phyloP scores from a whole-genome alignment of 129 eudicot genomes.

The Artemisia annua region DNA sequence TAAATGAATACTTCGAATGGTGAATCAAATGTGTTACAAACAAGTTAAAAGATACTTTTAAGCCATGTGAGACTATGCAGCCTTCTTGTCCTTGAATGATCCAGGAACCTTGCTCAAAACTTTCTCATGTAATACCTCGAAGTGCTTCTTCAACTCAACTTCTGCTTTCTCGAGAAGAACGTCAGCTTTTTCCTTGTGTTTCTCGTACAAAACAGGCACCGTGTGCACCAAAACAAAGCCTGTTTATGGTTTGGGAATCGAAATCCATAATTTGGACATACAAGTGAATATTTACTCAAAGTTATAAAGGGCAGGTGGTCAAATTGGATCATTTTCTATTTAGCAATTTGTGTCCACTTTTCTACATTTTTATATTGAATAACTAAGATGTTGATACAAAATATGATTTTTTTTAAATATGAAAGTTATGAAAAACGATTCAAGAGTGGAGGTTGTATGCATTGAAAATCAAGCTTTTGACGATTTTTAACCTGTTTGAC shows the following conservation, averaged over 20 bases:
- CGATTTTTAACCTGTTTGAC: not conserved
- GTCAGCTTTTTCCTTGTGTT: conserved; percentile 70
- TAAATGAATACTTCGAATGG: conserved; percentile 6
- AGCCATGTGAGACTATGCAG: conserved; percentile 6
- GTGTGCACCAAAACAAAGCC: conserved; percentile 69
- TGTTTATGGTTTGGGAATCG: conserved; percentile 16
- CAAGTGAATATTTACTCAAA: not conserved
- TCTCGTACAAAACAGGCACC: conserved; percentile 78
- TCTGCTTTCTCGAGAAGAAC: conserved; percentile 71
- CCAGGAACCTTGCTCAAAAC: conserved; percentile 81
- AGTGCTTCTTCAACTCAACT: conserved; percentile 68
- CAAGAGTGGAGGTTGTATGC: not conserved
- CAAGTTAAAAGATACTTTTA: conserved; percentile 4
- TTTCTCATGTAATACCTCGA: conserved; percentile 58
- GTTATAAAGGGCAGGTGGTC: not conserved
- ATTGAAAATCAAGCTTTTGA: not conserved
- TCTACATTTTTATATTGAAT: not conserved
- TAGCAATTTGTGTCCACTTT: not conserved
- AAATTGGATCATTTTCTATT: not conserved
- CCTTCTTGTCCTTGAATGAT: conserved; percentile 48
- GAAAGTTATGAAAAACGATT: not conserved
- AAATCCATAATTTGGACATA: not conserved
- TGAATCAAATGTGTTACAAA: conserved; percentile 11
- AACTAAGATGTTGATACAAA: too few species aligned
- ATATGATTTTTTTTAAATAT: too few species aligned